Evolutionary conservation across 2,329 filamentous ascomycete genomes (phyloP).

Genomic region (Colletotrichum destructivum): DNA sequence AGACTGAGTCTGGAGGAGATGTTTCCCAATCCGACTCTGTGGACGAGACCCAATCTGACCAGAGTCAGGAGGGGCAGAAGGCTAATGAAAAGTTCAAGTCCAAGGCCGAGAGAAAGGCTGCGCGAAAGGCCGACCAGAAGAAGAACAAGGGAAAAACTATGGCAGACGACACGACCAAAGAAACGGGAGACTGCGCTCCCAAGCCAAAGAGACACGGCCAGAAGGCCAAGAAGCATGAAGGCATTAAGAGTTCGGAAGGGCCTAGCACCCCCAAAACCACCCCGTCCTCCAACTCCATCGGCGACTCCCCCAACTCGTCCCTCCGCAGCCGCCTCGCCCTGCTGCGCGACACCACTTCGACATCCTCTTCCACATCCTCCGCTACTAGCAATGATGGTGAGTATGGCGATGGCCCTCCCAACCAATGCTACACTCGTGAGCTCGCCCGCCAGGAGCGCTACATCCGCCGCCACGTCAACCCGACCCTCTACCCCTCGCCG

Average conservation of each 20-base stretch:
- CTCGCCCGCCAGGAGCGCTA: constrained; percentile 49
- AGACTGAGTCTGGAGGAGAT: not conserved
- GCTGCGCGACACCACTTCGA: constrained; percentile 49
- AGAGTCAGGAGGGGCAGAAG: constrained; percentile 11
- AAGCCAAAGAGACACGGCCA: constrained; percentile 7
- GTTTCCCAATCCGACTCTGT: not conserved
- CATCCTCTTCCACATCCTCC: constrained; percentile 43
- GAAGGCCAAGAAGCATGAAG: constrained; percentile 16
- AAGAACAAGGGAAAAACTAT: not conserved
- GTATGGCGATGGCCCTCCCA: constrained; percentile 29
- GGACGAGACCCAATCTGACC: not conserved
- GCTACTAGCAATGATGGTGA: constrained; percentile 24
- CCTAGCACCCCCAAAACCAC: constrained; percentile 23
- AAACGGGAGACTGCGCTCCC: constrained; percentile 20
- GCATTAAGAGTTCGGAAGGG: not conserved
- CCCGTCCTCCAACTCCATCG: constrained; percentile 23
- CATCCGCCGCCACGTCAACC: constrained; percentile 51
- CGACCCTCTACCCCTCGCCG: constrained; percentile 50
- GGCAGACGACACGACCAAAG: not conserved
- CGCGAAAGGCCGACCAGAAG: constrained; percentile 17
- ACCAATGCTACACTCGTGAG: constrained; percentile 39
- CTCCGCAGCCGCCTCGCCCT: constrained; percentile 34
- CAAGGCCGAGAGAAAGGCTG: constrained; percentile 28
- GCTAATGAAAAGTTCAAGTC: constrained; percentile 14
- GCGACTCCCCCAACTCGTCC: constrained; percentile 34